Evolutionary conservation across 306 rosid genomes (phyloP).

Genomic region (Pyrus pyrifolia): DNA sequence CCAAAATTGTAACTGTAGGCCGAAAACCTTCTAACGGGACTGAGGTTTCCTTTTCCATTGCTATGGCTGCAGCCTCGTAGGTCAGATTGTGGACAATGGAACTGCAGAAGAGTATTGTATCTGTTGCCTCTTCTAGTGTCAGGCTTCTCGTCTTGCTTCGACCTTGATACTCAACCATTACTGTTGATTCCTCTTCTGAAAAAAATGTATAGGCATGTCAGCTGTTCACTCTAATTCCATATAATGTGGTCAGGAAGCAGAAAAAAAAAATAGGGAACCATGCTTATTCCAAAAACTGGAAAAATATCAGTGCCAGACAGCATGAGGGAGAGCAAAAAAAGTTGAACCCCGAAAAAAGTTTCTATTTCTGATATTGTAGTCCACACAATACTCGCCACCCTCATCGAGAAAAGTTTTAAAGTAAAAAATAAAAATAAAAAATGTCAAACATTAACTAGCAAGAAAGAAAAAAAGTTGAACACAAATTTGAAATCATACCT

Average conservation of each 20-base stretch:
- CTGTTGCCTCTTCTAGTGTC: conserved; percentile 94
- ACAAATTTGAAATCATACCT: conserved; percentile 41
- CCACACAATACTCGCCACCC: neutral
- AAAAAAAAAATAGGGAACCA: neutral
- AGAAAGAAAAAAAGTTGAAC: neutral
- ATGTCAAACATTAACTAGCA: neutral
- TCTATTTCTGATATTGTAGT: no score
- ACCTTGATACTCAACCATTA: conserved; percentile 60
- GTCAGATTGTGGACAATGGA: conserved; percentile 89
- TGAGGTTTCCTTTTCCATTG: conserved; percentile 63
- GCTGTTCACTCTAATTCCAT: conserved; percentile 2
- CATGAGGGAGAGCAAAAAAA: neutral
- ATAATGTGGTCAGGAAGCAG: neutral
- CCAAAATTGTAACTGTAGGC: conserved; percentile 71
- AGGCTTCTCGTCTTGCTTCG: conserved; percentile 64
- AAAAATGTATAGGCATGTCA: conserved; percentile 25
- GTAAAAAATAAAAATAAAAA: neutral
- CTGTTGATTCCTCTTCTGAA: conserved; percentile 62
- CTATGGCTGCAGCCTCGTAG: conserved; percentile 72
- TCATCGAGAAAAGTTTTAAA: neutral
- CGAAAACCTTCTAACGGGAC: conserved; percentile 55
- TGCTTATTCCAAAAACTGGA: neutral
- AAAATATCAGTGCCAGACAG: neutral
- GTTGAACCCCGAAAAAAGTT: no score
- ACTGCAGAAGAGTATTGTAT: conserved; percentile 89